Evolutionary conservation across 2,329 filamentous ascomycete genomes (phyloP), one percentile per base, ranked within the genome.

Genomic region (Colletotrichum tropicicola): DNA sequence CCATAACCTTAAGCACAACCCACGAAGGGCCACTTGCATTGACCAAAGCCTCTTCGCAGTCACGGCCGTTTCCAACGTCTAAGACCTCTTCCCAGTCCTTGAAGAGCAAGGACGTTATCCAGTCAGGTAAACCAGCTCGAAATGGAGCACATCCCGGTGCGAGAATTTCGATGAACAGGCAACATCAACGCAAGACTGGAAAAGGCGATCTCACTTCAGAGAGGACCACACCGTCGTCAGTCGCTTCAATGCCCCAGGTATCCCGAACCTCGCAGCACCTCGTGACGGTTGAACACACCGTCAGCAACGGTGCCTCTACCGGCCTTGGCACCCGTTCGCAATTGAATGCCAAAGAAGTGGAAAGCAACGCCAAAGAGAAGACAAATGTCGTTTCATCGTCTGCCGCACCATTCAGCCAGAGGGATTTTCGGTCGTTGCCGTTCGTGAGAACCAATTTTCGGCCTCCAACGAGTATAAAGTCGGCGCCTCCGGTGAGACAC

Each of bases 391-490:
- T 19, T n/a, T 1, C n/a, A 25, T 39, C 30, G 10, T 6, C 41
- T 39, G 8, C 13, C 13, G 28, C 10, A 8, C 21, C 43, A n/a
- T n/a, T n/a, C 6, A 15, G 32, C 15, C 19, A 12, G 10, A 37
- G 30, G 28, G 41, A 48, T 15, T 37, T 39, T 25, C 44, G 28
- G 19, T 48, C 54, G 17, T 12, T 48, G 9, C 43, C 54, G 3
- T 12, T 37, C 15, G 21, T 57, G 8, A 47, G 43, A 48, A 39
- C 43, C 23, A 27, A 13, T 4, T 27, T 47, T 9, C 43, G 44
- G 32, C 54, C 54, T 27, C 54, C 54, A n/a, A 39, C 43, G 21
- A 39, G 32, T 19, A 48, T 57, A 15, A 57, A 57, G 35, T 27
- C 43, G 2, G 54, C 54, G 12, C 54, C 54, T 19, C 21, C n/a